These are phyloP conservation scores for Fusarium burgessii DNA, from an alignment of 2,329 filamentous ascomycete genomes.

Conservation along the genomic window DNA sequence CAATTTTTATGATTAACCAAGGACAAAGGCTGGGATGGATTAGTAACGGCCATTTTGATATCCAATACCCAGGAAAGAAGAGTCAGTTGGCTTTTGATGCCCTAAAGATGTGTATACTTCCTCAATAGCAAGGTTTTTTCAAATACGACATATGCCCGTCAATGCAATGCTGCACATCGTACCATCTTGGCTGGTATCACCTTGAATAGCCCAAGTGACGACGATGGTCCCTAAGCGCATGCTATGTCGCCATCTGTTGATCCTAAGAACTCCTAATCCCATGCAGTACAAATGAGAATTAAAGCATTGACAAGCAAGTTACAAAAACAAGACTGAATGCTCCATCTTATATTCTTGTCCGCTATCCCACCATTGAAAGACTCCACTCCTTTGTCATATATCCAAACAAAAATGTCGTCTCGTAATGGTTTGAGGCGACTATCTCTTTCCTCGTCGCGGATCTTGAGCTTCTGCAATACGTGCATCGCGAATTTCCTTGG, in stretches of 20 bases:
- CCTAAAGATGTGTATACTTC: constrained; percentile 16
- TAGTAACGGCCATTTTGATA: constrained; percentile 35
- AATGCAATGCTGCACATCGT: constrained; percentile 16
- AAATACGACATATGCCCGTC: constrained; percentile 14
- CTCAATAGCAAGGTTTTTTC: constrained; percentile 18
- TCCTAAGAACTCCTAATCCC: constrained; percentile 41
- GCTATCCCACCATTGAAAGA: not conserved
- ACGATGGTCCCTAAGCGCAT: constrained; percentile 22
- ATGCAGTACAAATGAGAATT: constrained; percentile 40
- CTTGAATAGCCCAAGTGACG: constrained; percentile 13
- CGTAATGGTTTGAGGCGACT: constrained; percentile 10
- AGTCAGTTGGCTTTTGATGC: constrained; percentile 7
- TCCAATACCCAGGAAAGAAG: constrained; percentile 29
- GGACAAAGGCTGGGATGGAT: constrained; percentile 21
- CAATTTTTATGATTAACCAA: constrained; percentile 6
- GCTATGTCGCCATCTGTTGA: constrained; percentile 28
- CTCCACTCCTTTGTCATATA: not conserved
- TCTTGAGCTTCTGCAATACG: constrained; percentile 83
- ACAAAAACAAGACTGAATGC: constrained; percentile 25
- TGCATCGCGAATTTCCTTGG: constrained; percentile 90
- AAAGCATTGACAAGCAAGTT: constrained; percentile 18
- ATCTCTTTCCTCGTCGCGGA: constrained; percentile 76
- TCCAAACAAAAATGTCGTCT: constrained; percentile 10
- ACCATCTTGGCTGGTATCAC: constrained; percentile 3
- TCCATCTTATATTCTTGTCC: not conserved